These are phyloP conservation scores for Halophytophthora batemanensis DNA, from an alignment of 352 stramenopile species.

Conservation along the genomic window DNA sequence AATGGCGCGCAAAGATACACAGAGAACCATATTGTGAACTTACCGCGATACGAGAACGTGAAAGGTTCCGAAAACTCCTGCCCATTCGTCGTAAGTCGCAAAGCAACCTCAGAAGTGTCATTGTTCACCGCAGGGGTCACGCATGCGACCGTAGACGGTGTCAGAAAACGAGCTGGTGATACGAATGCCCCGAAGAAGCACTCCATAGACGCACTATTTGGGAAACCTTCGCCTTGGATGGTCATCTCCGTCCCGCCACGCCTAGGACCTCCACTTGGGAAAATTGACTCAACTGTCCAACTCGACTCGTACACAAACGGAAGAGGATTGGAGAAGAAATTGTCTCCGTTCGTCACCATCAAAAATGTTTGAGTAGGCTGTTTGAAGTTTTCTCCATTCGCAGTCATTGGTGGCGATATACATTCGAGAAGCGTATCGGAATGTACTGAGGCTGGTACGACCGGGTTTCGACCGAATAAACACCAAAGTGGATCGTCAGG, in stretches of 20 bases:
- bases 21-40: background rate
- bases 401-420: constrained; percentile 27
- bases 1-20: background rate
- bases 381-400: constrained; percentile 5
- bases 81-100: constrained; percentile 52
- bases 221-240: constrained; percentile 32
- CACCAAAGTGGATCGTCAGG: constrained; percentile 32
- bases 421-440: constrained; percentile 46
- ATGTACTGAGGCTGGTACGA: constrained; percentile 25
- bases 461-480: constrained; percentile 45
- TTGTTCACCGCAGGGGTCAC: constrained; percentile 8
- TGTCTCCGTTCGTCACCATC: constrained; percentile 50
- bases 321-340: constrained; percentile 62
- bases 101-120: constrained; percentile 11
- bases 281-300: constrained; percentile 30
- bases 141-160: constrained; percentile 26
- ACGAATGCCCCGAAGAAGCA: constrained; percentile 37
- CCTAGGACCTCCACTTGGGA: constrained; percentile 24
- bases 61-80: constrained; percentile 47
- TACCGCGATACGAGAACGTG: constrained; percentile 51
- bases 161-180: constrained; percentile 19
- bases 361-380: constrained; percentile 33
- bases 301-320: constrained; percentile 41
- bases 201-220: constrained; percentile 18
- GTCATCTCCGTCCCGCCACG: constrained; percentile 33